Evolutionary conservation across 2,329 filamentous ascomycete species (phyloP).

Genomic region (Talaromyces rugulosus): DNA sequence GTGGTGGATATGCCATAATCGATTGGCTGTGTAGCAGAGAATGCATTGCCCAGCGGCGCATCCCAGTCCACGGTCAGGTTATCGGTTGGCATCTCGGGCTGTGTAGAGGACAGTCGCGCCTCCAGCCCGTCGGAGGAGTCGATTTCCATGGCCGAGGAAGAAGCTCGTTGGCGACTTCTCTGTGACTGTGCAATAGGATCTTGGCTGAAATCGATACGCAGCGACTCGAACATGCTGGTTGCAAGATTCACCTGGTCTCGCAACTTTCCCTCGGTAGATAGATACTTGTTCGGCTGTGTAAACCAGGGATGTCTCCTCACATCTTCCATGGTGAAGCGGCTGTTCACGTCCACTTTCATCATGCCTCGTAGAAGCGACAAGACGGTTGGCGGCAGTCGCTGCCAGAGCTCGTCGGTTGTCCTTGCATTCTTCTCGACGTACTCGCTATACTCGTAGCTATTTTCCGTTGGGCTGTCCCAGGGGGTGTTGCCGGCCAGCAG

Average conservation of each 20-base stretch:
- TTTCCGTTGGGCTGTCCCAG: conserved; percentile 85
- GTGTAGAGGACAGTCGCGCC: conserved; percentile 68
- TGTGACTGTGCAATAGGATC: conserved; percentile 50
- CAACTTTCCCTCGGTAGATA: conserved; percentile 69
- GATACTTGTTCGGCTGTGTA: conserved; percentile 72
- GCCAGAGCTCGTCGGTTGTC: conserved; percentile 82
- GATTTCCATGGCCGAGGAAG: conserved; percentile 59
- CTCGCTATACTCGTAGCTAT: conserved; percentile 87
- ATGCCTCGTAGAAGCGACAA: conserved; percentile 85
- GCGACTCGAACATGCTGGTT: conserved; percentile 89
- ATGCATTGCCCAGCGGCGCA: conserved; percentile 54
- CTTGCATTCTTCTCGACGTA: conserved; percentile 76
- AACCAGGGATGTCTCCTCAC: conserved; percentile 94
- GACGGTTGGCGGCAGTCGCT: conserved; percentile 66
- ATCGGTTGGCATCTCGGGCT: conserved; percentile 72
- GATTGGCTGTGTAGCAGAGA: conserved; percentile 47
- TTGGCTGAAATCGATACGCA: conserved; percentile 81
- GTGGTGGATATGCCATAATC: conserved; percentile 26
- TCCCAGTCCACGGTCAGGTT: conserved; percentile 88
- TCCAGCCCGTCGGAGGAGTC: conserved; percentile 35
- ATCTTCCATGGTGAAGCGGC: conserved; percentile 79
- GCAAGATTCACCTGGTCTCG: conserved; percentile 78
- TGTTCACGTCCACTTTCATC: conserved; percentile 73
- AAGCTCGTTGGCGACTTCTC: conserved; percentile 39
- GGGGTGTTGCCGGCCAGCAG: conserved; percentile 93